phyloP scores from a whole-genome alignment of 257 asterid species.

The Verbascum thapsus region DNA sequence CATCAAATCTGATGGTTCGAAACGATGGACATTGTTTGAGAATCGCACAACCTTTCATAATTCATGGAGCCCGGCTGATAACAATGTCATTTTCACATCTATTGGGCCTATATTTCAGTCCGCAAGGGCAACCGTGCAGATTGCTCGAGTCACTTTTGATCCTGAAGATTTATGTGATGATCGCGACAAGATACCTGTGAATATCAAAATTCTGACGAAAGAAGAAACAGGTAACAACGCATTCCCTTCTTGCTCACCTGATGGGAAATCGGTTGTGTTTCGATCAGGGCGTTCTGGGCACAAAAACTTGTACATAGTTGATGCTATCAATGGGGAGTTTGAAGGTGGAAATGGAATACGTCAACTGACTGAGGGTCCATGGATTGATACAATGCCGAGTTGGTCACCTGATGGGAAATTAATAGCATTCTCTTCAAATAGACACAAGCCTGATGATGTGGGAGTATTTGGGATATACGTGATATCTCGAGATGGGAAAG shows the following conservation, averaged over 20 bases:
- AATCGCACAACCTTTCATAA: constrained; percentile 52
- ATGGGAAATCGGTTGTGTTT: constrained; percentile 67
- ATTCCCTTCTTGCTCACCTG: constrained; percentile 81
- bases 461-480: constrained; percentile 59
- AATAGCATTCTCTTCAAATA: constrained; percentile 81
- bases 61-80: constrained; percentile 75
- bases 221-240: constrained; percentile 79
- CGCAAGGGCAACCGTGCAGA: constrained; percentile 49
- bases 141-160: constrained; percentile 71
- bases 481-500: constrained; percentile 57
- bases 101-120: constrained; percentile 72
- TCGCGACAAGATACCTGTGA: constrained; percentile 36
- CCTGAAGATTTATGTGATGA: constrained; percentile 35
- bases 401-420: constrained; percentile 83
- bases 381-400: constrained; percentile 93
- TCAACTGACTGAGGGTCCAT: constrained; percentile 66
- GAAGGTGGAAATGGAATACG: constrained; percentile 66
- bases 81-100: constrained; percentile 64
- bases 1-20: constrained; percentile 68
- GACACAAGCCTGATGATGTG: constrained; percentile 54
- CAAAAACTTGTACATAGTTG: constrained; percentile 68
- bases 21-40: constrained; percentile 56
- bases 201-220: constrained; percentile 59
- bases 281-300: constrained; percentile 83
- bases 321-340: constrained; percentile 63